Conservation (phyloP, 305 asterid species). For the Fraxinus greggii region DNA sequence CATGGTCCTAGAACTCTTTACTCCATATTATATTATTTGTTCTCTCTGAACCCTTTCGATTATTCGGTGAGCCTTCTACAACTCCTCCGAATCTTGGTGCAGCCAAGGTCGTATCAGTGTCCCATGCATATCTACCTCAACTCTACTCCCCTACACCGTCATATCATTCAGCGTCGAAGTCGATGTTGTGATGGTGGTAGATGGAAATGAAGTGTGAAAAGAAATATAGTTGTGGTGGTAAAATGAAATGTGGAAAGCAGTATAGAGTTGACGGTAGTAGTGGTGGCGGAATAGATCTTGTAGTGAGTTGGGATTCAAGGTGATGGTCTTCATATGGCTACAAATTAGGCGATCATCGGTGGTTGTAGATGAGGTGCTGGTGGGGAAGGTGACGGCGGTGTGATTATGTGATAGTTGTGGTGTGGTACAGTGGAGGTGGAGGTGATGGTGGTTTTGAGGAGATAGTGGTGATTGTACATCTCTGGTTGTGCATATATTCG, state of each 20-base stretch:
- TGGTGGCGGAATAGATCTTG: constrained; percentile 10
- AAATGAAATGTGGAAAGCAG: constrained; percentile 25
- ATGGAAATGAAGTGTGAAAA: constrained; percentile 13
- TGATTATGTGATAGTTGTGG: no score
- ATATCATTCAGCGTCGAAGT: constrained; percentile 35
- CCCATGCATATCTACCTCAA: constrained; percentile 94
- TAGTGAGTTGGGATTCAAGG: no score
- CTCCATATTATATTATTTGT: constrained; percentile 75
- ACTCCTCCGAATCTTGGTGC: constrained; percentile 90
- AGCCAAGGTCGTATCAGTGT: constrained; percentile 93
- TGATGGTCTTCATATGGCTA: no score
- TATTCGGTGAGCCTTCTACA: constrained; percentile 80
- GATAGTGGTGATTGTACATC: no score
- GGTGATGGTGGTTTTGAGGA: no score
- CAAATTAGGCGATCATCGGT: no score
- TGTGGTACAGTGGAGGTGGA: no score
- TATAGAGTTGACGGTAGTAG: constrained; percentile 22
- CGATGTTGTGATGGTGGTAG: constrained; percentile 9
- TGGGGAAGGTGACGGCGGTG: no score
- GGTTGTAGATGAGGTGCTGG: no score
- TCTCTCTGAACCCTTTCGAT: constrained; percentile 84
- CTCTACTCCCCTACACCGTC: constrained; percentile 46
- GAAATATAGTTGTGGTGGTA: no score
- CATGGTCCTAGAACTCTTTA: constrained; percentile 65
- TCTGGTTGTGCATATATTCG: no score